phyloP scores from a whole-genome alignment of 1,284 basidiomycete genomes.

The Marasmius fiardii region DNA sequence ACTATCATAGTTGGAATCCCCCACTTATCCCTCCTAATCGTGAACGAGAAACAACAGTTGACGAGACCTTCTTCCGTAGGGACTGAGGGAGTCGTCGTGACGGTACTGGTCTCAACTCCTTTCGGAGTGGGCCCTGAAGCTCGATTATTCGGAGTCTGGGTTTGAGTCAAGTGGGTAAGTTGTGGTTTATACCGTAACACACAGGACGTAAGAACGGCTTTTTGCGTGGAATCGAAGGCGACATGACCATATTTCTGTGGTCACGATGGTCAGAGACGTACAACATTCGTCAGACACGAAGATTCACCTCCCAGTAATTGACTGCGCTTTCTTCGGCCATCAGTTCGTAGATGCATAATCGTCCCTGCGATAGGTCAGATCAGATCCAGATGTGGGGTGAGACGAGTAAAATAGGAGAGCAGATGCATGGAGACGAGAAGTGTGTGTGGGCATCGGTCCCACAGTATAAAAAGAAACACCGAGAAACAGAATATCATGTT shows the following conservation, averaged over 20 bases:
- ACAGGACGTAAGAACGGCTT: conserved; percentile 92
- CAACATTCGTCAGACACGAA: neutral
- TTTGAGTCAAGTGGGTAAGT: conserved; percentile 24
- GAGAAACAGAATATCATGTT: too few relatives aligned
- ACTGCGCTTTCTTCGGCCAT: conserved; percentile 96
- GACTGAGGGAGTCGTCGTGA: conserved; percentile 13
- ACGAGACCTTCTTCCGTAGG: conserved; percentile 69
- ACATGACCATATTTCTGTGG: conserved; percentile 88
- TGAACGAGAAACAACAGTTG: conserved; percentile 95
- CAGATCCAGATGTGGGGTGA: conserved; percentile 14
- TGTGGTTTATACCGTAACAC: conserved; percentile 78
- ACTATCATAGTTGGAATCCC: conserved; percentile 93
- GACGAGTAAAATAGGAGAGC: neutral
- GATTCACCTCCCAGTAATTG: conserved; percentile 92
- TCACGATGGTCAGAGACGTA: neutral
- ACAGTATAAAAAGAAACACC: too few relatives aligned
- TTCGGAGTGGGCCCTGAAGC: conserved; percentile 10
- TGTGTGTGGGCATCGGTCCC: too few relatives aligned
- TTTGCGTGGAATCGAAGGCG: conserved; percentile 85
- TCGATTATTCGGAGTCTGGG: neutral
- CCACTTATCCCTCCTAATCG: conserved; percentile 88
- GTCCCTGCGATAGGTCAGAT: conserved; percentile 45
- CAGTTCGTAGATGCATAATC: conserved; percentile 94
- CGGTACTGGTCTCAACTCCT: conserved; percentile 26
- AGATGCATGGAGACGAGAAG: neutral